A percentile compares a stretch with the other conserved stretches of the same genome.
phyloP scores from a whole-genome alignment of 768 basidiomycete species.

The Tulasnella sp. region DNA sequence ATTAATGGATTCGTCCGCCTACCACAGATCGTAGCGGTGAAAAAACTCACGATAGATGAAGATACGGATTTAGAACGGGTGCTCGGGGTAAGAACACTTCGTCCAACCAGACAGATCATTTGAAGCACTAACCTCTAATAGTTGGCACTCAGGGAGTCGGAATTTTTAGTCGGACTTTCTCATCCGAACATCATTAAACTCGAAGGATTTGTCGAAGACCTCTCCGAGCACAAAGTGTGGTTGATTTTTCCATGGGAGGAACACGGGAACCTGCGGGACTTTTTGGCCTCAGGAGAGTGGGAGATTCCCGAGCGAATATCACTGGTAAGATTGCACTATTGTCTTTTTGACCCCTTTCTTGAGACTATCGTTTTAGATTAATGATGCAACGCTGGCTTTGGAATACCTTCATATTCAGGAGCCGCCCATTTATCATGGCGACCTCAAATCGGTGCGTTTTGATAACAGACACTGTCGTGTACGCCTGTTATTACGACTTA shows the following conservation, averaged over 20 bases:
- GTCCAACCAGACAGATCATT: not conserved
- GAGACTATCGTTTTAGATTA: not conserved
- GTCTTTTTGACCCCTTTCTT: not conserved
- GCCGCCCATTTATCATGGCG: not conserved
- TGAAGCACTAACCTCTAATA: not conserved
- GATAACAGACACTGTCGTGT: not conserved
- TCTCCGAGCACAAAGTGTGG: not conserved
- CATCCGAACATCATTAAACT: not conserved
- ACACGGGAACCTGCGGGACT: not conserved
- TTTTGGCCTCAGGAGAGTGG: not conserved
- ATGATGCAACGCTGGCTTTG: not conserved
- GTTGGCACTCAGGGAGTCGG: not conserved
- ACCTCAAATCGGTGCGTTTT: conserved; percentile 2
- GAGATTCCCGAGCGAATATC: not conserved
- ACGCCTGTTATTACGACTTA: not conserved
- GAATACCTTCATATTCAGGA: not conserved
- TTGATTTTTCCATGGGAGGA: not conserved
- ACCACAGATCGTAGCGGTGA: not conserved
- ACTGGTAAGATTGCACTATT: not conserved
- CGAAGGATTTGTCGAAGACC: not conserved
- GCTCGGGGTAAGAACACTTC: not conserved
- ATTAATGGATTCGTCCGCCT: too few relatives aligned
- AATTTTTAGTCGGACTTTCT: not conserved
- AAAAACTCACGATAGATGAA: not conserved
- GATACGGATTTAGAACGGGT: not conserved